These are phyloP conservation scores for Tylopilus subfusipes DNA, from an alignment of 768 basidiomycete species.

Conservation along the genomic window DNA sequence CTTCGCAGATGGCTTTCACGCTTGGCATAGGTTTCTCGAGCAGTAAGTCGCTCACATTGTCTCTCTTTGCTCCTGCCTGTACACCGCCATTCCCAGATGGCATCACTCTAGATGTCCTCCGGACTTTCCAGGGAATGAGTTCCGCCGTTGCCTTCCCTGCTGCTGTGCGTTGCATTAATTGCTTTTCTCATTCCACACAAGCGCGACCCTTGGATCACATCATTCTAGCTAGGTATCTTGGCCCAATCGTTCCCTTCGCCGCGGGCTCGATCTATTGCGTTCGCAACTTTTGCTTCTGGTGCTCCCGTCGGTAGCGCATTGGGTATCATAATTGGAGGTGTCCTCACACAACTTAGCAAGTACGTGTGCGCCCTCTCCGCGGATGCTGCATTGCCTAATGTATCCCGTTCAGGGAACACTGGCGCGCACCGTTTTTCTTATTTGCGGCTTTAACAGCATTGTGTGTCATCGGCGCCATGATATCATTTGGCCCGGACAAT, in stretches of 20 bases:
- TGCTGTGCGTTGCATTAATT: neutral
- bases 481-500: neutral
- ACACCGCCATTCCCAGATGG: neutral
- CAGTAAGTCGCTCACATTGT: neutral
- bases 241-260: neutral
- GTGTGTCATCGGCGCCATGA: neutral
- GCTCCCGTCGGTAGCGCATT: neutral
- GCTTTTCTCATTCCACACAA: neutral
- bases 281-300: neutral
- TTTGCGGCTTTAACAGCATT: neutral
- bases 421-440: neutral
- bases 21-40: no score
- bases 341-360: neutral
- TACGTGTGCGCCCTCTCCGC: neutral
- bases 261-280: neutral
- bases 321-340: neutral
- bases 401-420: neutral
- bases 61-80: neutral
- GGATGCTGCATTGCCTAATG: neutral
- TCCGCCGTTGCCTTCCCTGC: neutral
- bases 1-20: no score
- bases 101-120: neutral
- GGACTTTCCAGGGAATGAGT: neutral
- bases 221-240: neutral
- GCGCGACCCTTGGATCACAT: neutral